Percentiles rank a stretch among this genome's conserved stretches.
Evolutionary conservation across 2,329 filamentous ascomycete species (phyloP).

Genomic region (Fusarium chaquense): DNA sequence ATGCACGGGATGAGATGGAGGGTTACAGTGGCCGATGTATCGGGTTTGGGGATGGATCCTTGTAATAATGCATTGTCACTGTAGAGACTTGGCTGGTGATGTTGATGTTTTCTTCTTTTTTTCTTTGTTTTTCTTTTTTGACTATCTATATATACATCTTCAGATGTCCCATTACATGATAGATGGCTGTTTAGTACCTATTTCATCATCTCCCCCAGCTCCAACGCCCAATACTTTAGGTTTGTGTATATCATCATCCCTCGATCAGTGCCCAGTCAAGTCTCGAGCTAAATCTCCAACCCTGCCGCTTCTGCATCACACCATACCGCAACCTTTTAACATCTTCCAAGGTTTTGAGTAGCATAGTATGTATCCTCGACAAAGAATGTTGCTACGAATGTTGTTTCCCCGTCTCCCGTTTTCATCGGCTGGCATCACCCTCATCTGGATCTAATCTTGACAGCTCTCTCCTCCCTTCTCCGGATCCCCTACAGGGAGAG

Average conservation of each 20-base stretch:
- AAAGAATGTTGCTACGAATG: too few relatives aligned
- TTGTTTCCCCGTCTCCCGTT: too few relatives aligned
- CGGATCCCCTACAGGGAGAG: too few relatives aligned
- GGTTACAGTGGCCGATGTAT: conserved; percentile 14
- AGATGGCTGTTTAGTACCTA: too few relatives aligned
- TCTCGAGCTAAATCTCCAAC: not conserved
- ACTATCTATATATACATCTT: not conserved
- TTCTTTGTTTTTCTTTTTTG: not conserved
- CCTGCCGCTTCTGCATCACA: not conserved
- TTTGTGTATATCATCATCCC: not conserved
- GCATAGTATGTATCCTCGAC: too few relatives aligned
- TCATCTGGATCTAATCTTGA: too few relatives aligned
- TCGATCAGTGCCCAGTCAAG: not conserved
- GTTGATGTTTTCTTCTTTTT: not conserved
- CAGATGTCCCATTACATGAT: too few relatives aligned
- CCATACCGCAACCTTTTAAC: not conserved
- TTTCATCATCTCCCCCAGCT: not conserved
- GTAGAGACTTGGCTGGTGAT: not conserved
- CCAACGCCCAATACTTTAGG: not conserved
- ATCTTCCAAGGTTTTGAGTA: too few relatives aligned
- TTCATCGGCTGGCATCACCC: too few relatives aligned
- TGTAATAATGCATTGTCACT: not conserved
- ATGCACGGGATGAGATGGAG: not conserved
- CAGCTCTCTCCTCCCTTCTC: too few relatives aligned
- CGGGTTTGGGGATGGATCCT: not conserved